Evolutionary conservation across 192 early-diverging fungal species (phyloP).

Genomic region (Pecoramyces ruminantium): DNA sequence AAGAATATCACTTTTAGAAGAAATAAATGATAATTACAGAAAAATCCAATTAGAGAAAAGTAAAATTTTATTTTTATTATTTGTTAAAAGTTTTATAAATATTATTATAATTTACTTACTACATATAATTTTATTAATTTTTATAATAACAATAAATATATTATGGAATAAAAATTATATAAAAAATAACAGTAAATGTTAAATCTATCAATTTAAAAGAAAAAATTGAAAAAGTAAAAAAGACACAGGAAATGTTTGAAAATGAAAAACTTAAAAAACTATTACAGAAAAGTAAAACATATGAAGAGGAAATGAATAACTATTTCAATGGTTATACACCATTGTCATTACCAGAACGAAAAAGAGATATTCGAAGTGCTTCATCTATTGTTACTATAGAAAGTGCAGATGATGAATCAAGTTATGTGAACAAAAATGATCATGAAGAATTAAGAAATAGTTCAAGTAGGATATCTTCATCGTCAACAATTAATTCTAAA

Average conservation of each 20-base stretch:
- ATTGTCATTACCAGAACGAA: neutral
- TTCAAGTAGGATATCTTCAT: too few species aligned
- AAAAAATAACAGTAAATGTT: too few species aligned
- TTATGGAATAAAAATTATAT: too few species aligned
- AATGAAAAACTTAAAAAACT: neutral
- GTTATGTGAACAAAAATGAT: neutral
- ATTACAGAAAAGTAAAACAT: neutral
- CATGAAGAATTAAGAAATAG: neutral
- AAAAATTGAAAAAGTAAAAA: neutral
- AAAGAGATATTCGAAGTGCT: neutral
- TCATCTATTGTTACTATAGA: neutral
- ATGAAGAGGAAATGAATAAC: neutral
- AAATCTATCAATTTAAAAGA: neutral
- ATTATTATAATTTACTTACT: too few species aligned
- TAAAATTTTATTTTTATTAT: neutral
- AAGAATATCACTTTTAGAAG: neutral
- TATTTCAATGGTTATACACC: neutral
- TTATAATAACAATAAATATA: too few species aligned
- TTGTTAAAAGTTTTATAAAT: too few species aligned
- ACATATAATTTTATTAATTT: too few species aligned
- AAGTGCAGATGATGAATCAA: neutral
- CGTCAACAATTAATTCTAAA: too few species aligned
- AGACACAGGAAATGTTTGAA: neutral
- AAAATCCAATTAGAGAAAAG: neutral
- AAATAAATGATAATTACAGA: neutral